Conservation (phyloP, 1,139 yeast genomes). For the Pichia sp. region DNA sequence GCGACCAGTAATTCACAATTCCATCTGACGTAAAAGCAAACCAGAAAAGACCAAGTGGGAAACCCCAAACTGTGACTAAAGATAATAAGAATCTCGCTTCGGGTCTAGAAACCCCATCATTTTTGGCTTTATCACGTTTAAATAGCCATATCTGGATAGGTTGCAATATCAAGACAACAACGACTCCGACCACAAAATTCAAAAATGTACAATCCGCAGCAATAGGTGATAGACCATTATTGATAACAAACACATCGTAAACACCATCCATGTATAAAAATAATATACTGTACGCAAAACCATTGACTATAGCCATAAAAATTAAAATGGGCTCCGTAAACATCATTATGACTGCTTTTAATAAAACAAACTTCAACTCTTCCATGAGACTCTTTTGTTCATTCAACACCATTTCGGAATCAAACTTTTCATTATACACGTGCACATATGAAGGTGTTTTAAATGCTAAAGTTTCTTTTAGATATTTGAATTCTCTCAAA, state of each 20-base stretch:
- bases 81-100: slow-evolving; percentile 29
- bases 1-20: slow-evolving; percentile 25
- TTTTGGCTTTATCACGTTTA: slow-evolving; percentile 26
- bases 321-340: slow-evolving; percentile 27
- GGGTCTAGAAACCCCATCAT: slow-evolving; percentile 39
- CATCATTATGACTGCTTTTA: slow-evolving; percentile 26
- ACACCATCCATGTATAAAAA: slow-evolving; percentile 28
- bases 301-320: slow-evolving; percentile 12
- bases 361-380: slow-evolving; percentile 21
- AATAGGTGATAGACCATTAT: slow-evolving; percentile 24
- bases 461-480: slow-evolving; percentile 11
- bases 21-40: slow-evolving; percentile 26
- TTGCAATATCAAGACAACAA: slow-evolving; percentile 19
- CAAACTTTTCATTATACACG: slow-evolving; percentile 13
- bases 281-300: slow-evolving; percentile 23
- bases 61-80: slow-evolving; percentile 27
- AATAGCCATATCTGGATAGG: slow-evolving; percentile 28
- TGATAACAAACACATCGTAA: slow-evolving; percentile 24
- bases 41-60: slow-evolving; percentile 27
- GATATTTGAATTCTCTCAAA: slow-evolving; percentile 19
- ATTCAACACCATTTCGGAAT: slow-evolving; percentile 17
- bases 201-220: slow-evolving; percentile 25
- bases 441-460: slow-evolving; percentile 16
- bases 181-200: slow-evolving; percentile 27
- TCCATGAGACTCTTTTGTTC: slow-evolving; percentile 17